Evolutionary conservation across 768 basidiomycete species (phyloP).

Genomic region (Mycena capillaripes): DNA sequence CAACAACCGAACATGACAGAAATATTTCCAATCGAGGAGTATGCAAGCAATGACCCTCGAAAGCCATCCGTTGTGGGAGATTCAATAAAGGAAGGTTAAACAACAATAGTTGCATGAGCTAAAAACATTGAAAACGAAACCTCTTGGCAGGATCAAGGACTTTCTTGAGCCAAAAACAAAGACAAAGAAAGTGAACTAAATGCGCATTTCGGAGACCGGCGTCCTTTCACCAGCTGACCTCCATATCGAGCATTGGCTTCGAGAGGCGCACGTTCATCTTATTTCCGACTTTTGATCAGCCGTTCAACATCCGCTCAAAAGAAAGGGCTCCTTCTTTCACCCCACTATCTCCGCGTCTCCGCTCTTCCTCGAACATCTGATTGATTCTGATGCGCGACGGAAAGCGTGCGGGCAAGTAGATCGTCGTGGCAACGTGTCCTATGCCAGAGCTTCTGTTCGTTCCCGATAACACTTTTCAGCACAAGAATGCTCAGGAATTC

Average conservation of each 20-base stretch:
- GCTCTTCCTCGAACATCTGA: constrained; percentile 9
- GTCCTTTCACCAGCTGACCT: constrained; percentile 14
- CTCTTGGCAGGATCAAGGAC: too few species aligned
- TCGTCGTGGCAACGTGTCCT: constrained; percentile 5
- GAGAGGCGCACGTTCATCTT: constrained; percentile 12
- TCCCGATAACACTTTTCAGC: background rate
- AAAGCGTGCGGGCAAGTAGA: constrained; percentile 6
- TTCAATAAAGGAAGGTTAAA: constrained; percentile 6
- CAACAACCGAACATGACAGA: constrained; percentile 13
- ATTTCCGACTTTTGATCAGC: constrained; percentile 11
- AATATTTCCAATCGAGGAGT: constrained; percentile 4
- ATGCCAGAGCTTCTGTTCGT: constrained; percentile 15
- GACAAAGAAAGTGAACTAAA: constrained; percentile 13
- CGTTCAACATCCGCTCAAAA: too few species aligned
- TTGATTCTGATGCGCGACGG: constrained; percentile 16
- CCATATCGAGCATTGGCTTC: constrained; percentile 18
- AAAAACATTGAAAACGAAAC: too few species aligned
- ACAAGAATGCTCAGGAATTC: background rate
- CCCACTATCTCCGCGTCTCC: constrained; percentile 11
- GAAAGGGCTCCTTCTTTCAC: constrained; percentile 11
- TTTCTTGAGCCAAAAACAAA: constrained; percentile 12
- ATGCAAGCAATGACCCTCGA: constrained; percentile 16
- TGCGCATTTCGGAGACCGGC: background rate
- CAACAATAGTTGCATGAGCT: constrained; percentile 5
- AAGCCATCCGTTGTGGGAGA: constrained; percentile 2